Evolutionary conservation across 176 grass and related monocot species (phyloP), one percentile per base, ranked within the genome.

Genomic region (Lolium multiflorum): DNA sequence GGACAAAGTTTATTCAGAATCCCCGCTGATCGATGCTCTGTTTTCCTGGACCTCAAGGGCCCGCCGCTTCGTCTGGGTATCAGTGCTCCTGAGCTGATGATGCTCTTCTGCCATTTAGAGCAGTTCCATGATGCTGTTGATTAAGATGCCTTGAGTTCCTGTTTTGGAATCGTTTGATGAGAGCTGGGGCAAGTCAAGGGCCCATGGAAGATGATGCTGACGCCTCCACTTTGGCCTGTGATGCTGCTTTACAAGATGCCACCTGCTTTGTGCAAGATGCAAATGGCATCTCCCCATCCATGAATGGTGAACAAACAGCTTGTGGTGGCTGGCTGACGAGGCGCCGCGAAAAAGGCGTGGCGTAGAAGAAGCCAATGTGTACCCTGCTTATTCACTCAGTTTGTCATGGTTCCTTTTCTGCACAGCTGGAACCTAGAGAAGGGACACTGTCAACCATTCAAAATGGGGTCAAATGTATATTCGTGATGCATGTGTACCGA

Each of bases 201-300:
- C 17, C 83, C 21, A 87, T 79, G 26, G 21, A 72, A 22, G 72
- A 52, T 75, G 72, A 76, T 50, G 59, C 35, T 79, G 88, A 90
- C 85, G 37, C 24, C 39, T 49, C 71, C 22, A 83, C 25, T 37
- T 48, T 61, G 67, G 70, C 82, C 76, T 77, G 82, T 85, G 82
- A 88, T 74, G 68, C 60, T 76, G 68, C 82, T 91, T 85, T 88
- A 54, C 38, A 77, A 85, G 62, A 78, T 57, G 86, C 82, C 86
- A 85, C 63, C 71, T 77, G 43, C 86, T 91, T 88, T 85, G 69
- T 26, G 68, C 76, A 35, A 80, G 85, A 76, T 88, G 58, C 68
- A 84, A 80, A 67, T 70, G 49, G 77, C 59, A 37, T 51, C 61
- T 65, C 69, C 9, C 18, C 59, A 55, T 85, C 38, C 82, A 85